Evolutionary conservation across 1,139 yeast genomes (phyloP).

Genomic region (Blastobotrys petasosporus): DNA sequence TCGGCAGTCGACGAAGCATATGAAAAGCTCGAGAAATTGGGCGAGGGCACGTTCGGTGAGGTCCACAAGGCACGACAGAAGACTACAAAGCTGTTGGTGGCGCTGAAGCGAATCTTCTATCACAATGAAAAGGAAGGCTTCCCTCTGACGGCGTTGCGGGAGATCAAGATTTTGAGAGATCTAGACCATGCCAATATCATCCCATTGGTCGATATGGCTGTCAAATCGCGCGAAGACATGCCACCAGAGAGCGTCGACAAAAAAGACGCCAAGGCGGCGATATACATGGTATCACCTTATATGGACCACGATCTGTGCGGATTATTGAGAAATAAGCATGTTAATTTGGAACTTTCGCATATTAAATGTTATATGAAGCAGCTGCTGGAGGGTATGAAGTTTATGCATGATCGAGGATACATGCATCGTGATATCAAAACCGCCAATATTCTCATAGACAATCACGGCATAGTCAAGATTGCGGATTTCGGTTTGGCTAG

Average conservation of each 20-base stretch:
- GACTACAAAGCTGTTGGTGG: conserved; percentile 55
- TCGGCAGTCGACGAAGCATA: conserved; percentile 39
- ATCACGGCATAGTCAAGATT: conserved; percentile 67
- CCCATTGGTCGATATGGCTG: conserved; percentile 75
- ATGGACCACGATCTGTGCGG: conserved; percentile 94
- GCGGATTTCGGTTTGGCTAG: conserved; percentile 96
- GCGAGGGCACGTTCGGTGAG: conserved; percentile 87
- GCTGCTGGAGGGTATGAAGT: conserved; percentile 70
- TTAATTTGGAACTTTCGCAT: conserved; percentile 54
- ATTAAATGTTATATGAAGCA: conserved; percentile 83
- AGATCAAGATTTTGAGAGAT: conserved; percentile 73
- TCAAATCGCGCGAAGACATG: conserved; percentile 36
- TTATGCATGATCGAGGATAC: conserved; percentile 59
- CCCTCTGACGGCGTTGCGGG: conserved; percentile 94
- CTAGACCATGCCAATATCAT: conserved; percentile 67
- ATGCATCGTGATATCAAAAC: conserved; percentile 94
- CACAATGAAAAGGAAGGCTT: conserved; percentile 87
- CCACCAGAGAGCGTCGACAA: conserved; percentile 16
- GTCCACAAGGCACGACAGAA: conserved; percentile 66
- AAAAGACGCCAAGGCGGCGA: conserved; percentile 37
- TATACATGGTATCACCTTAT: conserved; percentile 88
- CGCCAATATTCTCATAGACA: conserved; percentile 80
- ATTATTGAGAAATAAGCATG: conserved; percentile 76
- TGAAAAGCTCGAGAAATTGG: conserved; percentile 58
- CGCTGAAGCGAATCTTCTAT: conserved; percentile 75